Evolutionary conservation across 23 red algal species (phyloP).

Genomic region (Agarophyton chilense): DNA sequence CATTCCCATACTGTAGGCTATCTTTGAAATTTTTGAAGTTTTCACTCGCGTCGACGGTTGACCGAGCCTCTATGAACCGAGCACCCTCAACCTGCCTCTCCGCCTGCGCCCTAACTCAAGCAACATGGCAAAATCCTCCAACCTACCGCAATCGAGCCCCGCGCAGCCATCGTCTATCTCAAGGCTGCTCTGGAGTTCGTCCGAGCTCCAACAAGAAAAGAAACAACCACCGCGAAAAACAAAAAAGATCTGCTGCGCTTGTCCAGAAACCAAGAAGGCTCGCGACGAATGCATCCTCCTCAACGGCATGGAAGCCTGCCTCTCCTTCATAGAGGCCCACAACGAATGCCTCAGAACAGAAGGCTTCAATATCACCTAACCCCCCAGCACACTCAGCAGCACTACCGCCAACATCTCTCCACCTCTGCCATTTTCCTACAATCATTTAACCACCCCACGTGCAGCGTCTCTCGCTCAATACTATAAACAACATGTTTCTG

Average conservation of each 20-base stretch:
- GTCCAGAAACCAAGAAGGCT: conserved; percentile 88
- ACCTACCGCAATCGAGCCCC: neutral
- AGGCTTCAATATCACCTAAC: conserved; percentile 87
- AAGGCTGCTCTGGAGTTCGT: conserved; percentile 1
- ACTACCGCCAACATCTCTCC: too few species aligned
- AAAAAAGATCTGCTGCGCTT: conserved; percentile 99
- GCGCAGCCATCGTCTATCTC: neutral
- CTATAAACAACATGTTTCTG: neutral
- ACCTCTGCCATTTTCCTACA: too few species aligned
- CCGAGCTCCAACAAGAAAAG: neutral
- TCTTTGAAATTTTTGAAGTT: too few species aligned
- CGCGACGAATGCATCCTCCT: conserved; percentile 92
- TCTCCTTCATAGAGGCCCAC: conserved; percentile 87
- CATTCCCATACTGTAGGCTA: too few species aligned
- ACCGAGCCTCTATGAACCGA: too few species aligned
- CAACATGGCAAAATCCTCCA: neutral
- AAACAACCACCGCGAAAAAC: neutral
- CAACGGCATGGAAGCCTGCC: conserved; percentile 91
- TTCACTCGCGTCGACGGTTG: too few species aligned
- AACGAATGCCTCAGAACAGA: conserved; percentile 91
- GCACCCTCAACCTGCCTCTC: too few species aligned
- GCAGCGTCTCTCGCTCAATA: too few species aligned
- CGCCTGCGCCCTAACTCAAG: neutral
- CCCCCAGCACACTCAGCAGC: too few species aligned
- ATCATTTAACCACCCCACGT: too few species aligned